Evolutionary conservation across 148 eudicot species (phyloP).

Genomic region (Vaccinium darrowii): DNA sequence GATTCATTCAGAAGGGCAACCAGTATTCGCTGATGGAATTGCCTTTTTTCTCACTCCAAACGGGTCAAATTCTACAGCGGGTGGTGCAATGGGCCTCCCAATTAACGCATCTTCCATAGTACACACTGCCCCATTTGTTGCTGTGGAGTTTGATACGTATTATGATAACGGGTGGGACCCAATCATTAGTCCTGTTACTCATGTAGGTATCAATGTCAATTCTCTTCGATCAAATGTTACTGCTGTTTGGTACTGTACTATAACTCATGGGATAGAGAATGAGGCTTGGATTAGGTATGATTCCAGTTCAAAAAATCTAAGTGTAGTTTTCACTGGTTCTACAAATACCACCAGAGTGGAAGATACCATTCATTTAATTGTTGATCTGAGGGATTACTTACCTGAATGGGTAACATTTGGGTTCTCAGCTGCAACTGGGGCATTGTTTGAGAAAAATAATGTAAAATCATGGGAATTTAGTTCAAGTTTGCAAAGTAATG

Average conservation of each 20-base stretch:
- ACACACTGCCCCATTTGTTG: conserved; percentile 13
- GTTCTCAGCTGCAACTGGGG: no score
- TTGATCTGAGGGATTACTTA: neutral
- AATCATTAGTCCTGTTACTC: neutral
- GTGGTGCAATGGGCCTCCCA: neutral
- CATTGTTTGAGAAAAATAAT: no score
- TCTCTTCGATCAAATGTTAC: conserved; percentile 11
- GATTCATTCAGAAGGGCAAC: neutral
- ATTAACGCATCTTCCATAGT: neutral
- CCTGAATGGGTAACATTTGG: no score
- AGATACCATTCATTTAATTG: neutral
- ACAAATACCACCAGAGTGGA: neutral
- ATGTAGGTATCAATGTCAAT: conserved; percentile 13
- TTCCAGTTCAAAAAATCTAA: neutral
- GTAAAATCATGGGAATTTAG: neutral
- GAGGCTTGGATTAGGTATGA: conserved; percentile 15
- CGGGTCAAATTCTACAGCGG: neutral
- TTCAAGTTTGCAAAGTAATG: neutral
- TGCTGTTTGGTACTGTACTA: conserved; percentile 7
- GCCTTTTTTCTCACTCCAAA: neutral
- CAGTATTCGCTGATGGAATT: neutral
- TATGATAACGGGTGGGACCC: neutral
- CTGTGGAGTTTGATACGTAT: conserved; percentile 16
- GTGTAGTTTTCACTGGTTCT: neutral
- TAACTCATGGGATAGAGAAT: conserved; percentile 6